Evolutionary conservation across 140 eudicot genomes (phyloP), one percentile per base, ranked within the genome.

Genomic region (Oenanthe javanica): DNA sequence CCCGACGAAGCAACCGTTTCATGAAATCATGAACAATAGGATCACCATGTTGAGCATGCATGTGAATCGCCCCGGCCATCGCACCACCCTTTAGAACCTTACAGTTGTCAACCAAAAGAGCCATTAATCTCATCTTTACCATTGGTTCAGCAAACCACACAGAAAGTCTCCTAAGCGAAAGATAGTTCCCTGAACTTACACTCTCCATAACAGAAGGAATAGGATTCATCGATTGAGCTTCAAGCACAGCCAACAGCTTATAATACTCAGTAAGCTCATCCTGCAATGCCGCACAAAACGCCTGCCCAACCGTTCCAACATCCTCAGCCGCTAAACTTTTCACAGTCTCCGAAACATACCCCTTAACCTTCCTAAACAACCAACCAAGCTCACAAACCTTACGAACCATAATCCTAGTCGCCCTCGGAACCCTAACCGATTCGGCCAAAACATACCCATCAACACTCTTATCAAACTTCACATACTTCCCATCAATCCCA

Each of bases 1-100:
- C 99, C 66, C 97, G 83, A 18, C 97, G 96, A 77, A 95, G 97
- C 59, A 95, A 82, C n/a, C 89, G 83, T 81, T 89, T 92, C 99
- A 95, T 92, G 72, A 95, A 95, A 80, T 89, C 97, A 85, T 93
- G 93, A 47, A 95, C 89, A 76, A 95, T 93, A 2, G 99, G 99
- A 80, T 95, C 99, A 11, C 99, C 99, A 85, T 95, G 99, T 81
- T 93, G 97, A 18, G 99, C 97, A 78, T 91, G 97, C 97, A 95
- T 87, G 81, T 95, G 99, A 86, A 95, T 95, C 0, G 97, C 99
- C 50, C 99, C 99, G 23, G 99, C 97, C 99, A 95, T 92, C 6
- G 97, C 99, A 70, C 99, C 99, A 76, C 99, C 99, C 73, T 87
- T 92, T 59, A 95, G 46, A 76, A 84, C 86, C 88, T 87, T 91